phyloP scores from a whole-genome alignment of 805 yeast species.

The Saccharomycopsis fibuligera region DNA sequence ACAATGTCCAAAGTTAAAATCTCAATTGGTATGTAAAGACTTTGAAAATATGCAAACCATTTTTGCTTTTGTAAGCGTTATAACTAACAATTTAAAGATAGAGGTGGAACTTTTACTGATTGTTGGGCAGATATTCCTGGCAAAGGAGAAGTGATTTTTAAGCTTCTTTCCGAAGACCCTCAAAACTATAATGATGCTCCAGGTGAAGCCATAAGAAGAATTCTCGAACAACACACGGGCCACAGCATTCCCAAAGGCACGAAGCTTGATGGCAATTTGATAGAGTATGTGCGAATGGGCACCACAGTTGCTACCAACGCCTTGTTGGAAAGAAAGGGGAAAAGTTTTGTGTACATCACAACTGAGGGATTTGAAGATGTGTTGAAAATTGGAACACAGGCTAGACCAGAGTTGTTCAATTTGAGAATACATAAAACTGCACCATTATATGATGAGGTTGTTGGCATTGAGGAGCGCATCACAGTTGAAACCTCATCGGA shows the following conservation, averaged over 20 bases:
- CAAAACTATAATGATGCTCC: conserved; percentile 43
- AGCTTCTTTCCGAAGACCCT: conserved; percentile 43
- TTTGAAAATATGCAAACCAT: too few species aligned
- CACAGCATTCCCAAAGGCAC: conserved; percentile 29
- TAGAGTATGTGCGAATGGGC: conserved; percentile 40
- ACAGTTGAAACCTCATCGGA: conserved; percentile 79
- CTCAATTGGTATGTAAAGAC: too few species aligned
- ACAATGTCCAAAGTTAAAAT: too few species aligned
- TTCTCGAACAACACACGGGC: conserved; percentile 35
- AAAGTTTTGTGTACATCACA: conserved; percentile 39
- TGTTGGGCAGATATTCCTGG: conserved; percentile 39
- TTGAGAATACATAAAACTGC: conserved; percentile 42
- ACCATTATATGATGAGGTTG: conserved; percentile 37
- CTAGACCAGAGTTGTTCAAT: conserved; percentile 46
- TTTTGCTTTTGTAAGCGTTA: too few species aligned
- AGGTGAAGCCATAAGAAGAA: conserved; percentile 43
- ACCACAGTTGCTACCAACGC: conserved; percentile 52
- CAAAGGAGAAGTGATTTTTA: conserved; percentile 37
- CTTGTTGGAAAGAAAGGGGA: conserved; percentile 46
- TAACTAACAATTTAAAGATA: too few species aligned
- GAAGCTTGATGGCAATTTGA: conserved; percentile 35
- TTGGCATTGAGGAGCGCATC: conserved; percentile 46
- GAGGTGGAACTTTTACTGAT: conserved; percentile 44
- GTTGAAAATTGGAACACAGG: conserved; percentile 45
- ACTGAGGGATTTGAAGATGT: conserved; percentile 47